These are phyloP conservation scores for Penicillium macrosclerotiorum DNA, from an alignment of 495 filamentous ascomycete genomes.

Conservation along the genomic window DNA sequence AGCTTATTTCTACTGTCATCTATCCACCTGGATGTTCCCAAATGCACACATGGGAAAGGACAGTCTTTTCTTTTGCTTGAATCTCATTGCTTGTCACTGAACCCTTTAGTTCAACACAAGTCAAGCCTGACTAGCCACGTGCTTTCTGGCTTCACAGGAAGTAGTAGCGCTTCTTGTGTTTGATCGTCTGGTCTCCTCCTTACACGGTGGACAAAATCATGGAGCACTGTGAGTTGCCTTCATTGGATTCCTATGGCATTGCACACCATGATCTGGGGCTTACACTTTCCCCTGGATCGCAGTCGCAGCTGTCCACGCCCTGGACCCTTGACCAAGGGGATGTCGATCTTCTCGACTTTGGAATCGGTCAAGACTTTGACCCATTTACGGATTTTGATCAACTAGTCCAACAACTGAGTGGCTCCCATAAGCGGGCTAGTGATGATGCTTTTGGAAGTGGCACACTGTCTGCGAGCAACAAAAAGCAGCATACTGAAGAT, in stretches of 20 bases:
- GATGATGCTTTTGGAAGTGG: constrained; percentile 2
- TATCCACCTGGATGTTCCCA: no score
- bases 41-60: no score
- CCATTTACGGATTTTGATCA: constrained; percentile 4
- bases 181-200: no score
- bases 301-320: constrained; percentile 3
- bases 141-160: no score
- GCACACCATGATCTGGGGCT: constrained; percentile 12
- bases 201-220: constrained; percentile 2
- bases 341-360: not conserved
- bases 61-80: no score
- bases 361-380: constrained; percentile 3
- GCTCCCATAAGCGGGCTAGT: not conserved
- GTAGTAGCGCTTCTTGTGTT: not conserved
- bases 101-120: not conserved
- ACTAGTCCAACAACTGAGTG: not conserved
- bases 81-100: not conserved
- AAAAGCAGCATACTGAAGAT: not conserved
- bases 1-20: no score
- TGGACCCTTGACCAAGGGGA: not conserved
- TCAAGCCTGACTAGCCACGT: not conserved
- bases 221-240: constrained; percentile 10
- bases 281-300: constrained; percentile 16
- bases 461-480: not conserved
- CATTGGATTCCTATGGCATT: not conserved